Base-by-base conservation (phyloP, 805 yeast species). In the Soucietia sequanensis region DNA sequence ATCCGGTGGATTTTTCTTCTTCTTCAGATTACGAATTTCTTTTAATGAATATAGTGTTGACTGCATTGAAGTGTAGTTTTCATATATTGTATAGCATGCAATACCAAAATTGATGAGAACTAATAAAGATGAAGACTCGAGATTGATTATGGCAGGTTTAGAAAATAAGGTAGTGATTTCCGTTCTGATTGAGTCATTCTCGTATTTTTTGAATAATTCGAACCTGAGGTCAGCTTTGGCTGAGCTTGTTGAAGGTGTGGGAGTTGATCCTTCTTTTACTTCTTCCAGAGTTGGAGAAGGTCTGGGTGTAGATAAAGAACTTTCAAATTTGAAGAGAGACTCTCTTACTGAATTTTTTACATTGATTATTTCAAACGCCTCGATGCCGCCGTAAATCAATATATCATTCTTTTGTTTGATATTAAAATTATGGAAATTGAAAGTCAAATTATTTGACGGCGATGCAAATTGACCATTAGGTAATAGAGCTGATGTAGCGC, bases 211-310 rank as follows among this genome's bases (percentile, higher is more conserved):
- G 31, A 68, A 65, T 15, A 68, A 38, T 47, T 80, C 84, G 49
- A 80, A 75, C 22, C 81, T 49, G 2, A 80, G 31, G 43, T 80
- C 86, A 5, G 74, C 71, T 26, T 67, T 68, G 1, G 45, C 31
- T 13, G 42, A 16, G 3, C 37, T 13, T 2, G 20, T 20, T 2
- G 41, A 25, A 14, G 44, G 25, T 14, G 34, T 18, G 7, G 41
- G 33, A 5, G 38, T 33, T n/a, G 40, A 29, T 6, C 28, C 17
- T 2, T 39, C 25, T 13, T 30, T 23, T 2, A 18, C 32, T 4
- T 15, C 24, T n/a, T 28, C 25, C 15, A 30, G 28, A n/a, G 25
- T 12, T 25, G 25, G 30, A 2, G 37, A 27, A 6, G 31, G 23
- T 9, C 5, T 15, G 1, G 26, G 28, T 4, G 23, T 23, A 15